Evolutionary conservation across 805 yeast genomes (phyloP).

Genomic region (Geotrichum ghanense): DNA sequence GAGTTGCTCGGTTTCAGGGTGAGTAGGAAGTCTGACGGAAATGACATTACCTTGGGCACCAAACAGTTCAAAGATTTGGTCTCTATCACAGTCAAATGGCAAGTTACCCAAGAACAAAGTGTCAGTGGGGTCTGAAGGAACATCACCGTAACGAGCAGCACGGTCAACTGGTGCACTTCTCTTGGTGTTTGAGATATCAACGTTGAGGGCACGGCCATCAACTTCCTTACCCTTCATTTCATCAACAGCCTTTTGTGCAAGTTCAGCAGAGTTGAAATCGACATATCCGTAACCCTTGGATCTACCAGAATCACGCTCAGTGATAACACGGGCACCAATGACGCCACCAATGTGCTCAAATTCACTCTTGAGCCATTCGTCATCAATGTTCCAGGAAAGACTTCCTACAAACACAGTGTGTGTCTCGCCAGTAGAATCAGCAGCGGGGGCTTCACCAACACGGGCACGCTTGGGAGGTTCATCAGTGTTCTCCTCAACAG

Average conservation of each 20-base stretch:
- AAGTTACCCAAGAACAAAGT: slow-evolving; percentile 94
- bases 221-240: slow-evolving; percentile 88
- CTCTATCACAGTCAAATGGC: slow-evolving; percentile 82
- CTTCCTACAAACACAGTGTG: slow-evolving; percentile 94
- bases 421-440: slow-evolving; percentile 44
- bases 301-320: slow-evolving; percentile 84
- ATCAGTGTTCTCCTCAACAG: slow-evolving; percentile 31
- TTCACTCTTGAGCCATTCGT: slow-evolving; percentile 82
- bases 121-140: slow-evolving; percentile 85
- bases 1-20: slow-evolving; percentile 97
- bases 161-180: slow-evolving; percentile 60
- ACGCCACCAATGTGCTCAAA: slow-evolving; percentile 75
- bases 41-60: slow-evolving; percentile 70
- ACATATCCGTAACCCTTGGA: slow-evolving; percentile 93
- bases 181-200: slow-evolving; percentile 81
- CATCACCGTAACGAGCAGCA: slow-evolving; percentile 84
- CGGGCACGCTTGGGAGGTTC: slow-evolving; percentile 45
- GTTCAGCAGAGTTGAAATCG: slow-evolving; percentile 68
- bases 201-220: slow-evolving; percentile 93
- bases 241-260: slow-evolving; percentile 77
- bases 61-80: slow-evolving; percentile 60
- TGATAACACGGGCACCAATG: slow-evolving; percentile 78
- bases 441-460: slow-evolving; percentile 20
- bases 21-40: slow-evolving; percentile 92
- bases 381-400: slow-evolving; percentile 94